phyloP scores from a whole-genome alignment of 176 grass and related monocot genomes.

The Ensete ventricosum region DNA sequence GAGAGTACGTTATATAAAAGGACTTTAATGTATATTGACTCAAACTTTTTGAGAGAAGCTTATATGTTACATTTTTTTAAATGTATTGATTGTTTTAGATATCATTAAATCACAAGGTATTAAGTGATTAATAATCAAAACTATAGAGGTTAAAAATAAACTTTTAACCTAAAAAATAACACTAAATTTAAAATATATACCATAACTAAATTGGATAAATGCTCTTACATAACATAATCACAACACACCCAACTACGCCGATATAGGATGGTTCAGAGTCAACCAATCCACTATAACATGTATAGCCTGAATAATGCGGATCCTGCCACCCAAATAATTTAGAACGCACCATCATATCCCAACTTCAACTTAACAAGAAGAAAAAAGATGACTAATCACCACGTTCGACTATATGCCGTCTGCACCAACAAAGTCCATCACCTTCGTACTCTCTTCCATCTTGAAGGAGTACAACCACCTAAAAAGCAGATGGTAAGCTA shows the following conservation, averaged over 20 bases:
- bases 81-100: too few relatives aligned
- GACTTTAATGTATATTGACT: too few relatives aligned
- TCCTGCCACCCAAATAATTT: conserved; percentile 7
- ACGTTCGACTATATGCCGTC: conserved; percentile 1
- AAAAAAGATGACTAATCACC: not conserved
- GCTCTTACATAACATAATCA: not conserved
- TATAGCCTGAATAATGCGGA: not conserved
- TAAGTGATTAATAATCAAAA: too few relatives aligned
- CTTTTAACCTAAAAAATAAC: too few relatives aligned
- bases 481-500: not conserved
- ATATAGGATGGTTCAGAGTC: not conserved
- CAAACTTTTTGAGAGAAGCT: too few relatives aligned
- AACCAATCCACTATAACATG: not conserved
- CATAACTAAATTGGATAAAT: too few relatives aligned
- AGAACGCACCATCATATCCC: not conserved
- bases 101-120: too few relatives aligned
- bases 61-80: too few relatives aligned
- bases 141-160: too few relatives aligned
- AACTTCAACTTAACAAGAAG: not conserved
- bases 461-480: not conserved
- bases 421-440: not conserved
- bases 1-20: rapidly evolving
- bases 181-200: too few relatives aligned
- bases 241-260: not conserved
- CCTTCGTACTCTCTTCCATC: conserved; percentile 2